phyloP scores from a whole-genome alignment of 371 early-diverging fungal genomes.

The Mortierella sp. region DNA sequence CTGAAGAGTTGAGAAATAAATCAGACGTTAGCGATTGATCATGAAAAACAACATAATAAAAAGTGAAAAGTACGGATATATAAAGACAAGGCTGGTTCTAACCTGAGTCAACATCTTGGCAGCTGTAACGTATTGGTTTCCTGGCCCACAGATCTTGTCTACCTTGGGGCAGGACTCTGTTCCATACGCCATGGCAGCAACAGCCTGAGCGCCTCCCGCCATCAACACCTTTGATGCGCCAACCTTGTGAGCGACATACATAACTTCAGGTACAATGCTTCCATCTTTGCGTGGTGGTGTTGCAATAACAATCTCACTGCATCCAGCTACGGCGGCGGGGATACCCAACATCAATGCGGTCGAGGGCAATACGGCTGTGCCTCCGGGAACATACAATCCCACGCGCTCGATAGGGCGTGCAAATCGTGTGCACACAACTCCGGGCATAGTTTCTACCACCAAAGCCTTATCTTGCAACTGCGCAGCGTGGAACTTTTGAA shows the following conservation, averaged over 20 bases:
- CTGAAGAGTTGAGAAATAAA: conserved; percentile 11
- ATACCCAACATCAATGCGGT: conserved; percentile 97
- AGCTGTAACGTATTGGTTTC: conserved; percentile 98
- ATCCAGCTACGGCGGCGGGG: conserved; percentile 98
- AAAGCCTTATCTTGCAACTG: conserved; percentile 83
- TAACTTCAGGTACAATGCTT: conserved; percentile 92
- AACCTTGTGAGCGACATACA: conserved; percentile 98
- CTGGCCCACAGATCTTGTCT: conserved; percentile 99
- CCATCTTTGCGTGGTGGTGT: conserved; percentile 96
- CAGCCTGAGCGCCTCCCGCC: conserved; percentile 98
- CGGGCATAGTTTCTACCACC: conserved; percentile 96
- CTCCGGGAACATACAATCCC: conserved; percentile 98
- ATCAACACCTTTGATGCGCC: conserved; percentile 91
- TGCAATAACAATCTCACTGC: conserved; percentile 95
- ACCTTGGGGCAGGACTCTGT: conserved; percentile 97
- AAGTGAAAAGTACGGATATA: neutral
- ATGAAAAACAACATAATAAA: conserved; percentile 24
- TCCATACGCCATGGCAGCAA: conserved; percentile 98
- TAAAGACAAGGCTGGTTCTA: conserved; percentile 4
- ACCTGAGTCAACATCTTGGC: conserved; percentile 96
- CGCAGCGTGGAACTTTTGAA: conserved; percentile 93
- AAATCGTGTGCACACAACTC: conserved; percentile 93
- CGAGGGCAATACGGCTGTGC: conserved; percentile 97
- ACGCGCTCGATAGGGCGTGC: conserved; percentile 95
- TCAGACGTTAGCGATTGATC: no score